These are phyloP conservation scores for Cryptococcus sp. DNA, from an alignment of 1,284 basidiomycete species.

Conservation along the genomic window DNA sequence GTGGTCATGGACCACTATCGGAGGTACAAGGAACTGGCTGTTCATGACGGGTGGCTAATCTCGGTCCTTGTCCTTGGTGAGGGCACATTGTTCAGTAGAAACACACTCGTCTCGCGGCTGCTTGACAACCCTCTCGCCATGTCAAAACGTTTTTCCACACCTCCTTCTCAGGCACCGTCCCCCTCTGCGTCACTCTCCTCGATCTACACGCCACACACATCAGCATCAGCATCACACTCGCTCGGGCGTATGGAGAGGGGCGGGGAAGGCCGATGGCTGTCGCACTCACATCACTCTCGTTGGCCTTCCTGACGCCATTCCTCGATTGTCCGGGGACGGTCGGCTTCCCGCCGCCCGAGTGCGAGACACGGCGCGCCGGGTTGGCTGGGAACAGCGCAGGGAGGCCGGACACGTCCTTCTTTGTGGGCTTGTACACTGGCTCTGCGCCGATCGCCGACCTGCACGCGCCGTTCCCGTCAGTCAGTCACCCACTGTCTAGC, in stretches of 20 bases:
- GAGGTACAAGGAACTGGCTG: background rate
- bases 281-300: constrained; percentile 47
- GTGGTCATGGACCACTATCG: no score
- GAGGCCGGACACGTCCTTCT: constrained; percentile 37
- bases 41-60: background rate
- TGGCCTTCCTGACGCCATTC: constrained; percentile 31
- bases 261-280: no score
- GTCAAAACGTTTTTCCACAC: background rate
- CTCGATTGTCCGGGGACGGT: constrained; percentile 8
- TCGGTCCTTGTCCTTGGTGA: background rate
- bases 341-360: constrained; percentile 11
- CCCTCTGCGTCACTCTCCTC: constrained; percentile 47
- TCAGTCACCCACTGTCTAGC: no score
- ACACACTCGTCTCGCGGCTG: background rate
- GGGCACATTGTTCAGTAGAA: background rate
- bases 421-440: constrained; percentile 25
- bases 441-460: constrained; percentile 35
- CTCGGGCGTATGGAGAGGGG: no score
- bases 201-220: constrained; percentile 24
- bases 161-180: background rate
- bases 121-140: background rate
- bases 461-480: no score
- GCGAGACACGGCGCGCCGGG: constrained; percentile 41
- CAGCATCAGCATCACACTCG: background rate
- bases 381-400: constrained; percentile 46